phyloP scores from a whole-genome alignment of 805 yeast genomes.

The Pichia occidentalis region DNA sequence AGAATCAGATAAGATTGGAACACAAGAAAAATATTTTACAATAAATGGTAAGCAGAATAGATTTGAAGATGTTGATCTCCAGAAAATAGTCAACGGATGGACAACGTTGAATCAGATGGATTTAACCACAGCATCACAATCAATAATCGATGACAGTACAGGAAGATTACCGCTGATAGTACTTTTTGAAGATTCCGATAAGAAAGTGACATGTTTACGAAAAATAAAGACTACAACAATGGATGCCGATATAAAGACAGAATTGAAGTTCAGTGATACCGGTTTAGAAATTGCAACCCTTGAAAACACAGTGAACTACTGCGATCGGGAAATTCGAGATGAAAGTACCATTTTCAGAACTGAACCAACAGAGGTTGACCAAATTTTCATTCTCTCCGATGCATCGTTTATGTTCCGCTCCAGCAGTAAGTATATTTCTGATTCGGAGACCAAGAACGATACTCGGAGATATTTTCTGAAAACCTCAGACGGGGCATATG shows the following conservation, averaged over 20 bases:
- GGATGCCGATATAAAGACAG: not conserved
- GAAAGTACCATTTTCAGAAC: constrained; percentile 6
- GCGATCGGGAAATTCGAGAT: not conserved
- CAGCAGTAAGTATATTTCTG: constrained; percentile 9
- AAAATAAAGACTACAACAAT: not conserved
- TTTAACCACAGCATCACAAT: constrained; percentile 1
- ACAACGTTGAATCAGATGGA: constrained; percentile 19
- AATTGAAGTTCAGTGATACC: constrained; percentile 1
- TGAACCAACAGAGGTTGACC: constrained; percentile 24
- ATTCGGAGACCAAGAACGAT: not conserved
- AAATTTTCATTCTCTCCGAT: constrained; percentile 24
- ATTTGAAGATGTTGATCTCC: constrained; percentile 17
- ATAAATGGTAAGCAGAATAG: constrained; percentile 21
- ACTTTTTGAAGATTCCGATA: not conserved
- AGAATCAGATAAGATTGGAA: not conserved
- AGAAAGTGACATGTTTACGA: constrained; percentile 2
- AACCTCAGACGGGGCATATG: constrained; percentile 19
- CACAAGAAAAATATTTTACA: constrained; percentile 14
- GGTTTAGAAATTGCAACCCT: not conserved
- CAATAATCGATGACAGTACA: not conserved
- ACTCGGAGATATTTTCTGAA: constrained; percentile 27
- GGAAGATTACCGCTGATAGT: constrained; percentile 7
- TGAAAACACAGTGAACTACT: constrained; percentile 1
- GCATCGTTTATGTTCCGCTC: constrained; percentile 12
- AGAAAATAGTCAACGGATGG: constrained; percentile 24